phyloP scores from a whole-genome alignment of 345 rosid species.

The Heritiera fomes region DNA sequence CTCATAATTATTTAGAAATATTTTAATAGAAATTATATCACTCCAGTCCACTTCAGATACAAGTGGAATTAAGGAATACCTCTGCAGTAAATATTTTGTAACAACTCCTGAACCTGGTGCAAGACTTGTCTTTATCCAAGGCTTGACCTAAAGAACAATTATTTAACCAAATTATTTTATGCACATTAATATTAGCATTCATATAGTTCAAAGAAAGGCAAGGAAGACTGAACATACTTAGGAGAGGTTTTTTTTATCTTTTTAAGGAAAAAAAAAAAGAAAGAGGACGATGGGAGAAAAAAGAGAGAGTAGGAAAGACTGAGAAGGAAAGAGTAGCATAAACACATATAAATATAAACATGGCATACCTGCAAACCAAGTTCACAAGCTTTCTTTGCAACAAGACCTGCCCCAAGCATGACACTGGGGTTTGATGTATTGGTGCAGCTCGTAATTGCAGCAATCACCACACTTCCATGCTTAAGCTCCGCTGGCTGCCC shows the following conservation, averaged over 20 bases:
- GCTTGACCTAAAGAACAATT: slow-evolving; percentile 66
- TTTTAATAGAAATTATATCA: not conserved
- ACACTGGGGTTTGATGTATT: slow-evolving; percentile 98
- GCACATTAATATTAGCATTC: not conserved
- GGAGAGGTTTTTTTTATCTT: too few species aligned
- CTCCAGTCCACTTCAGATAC: not conserved
- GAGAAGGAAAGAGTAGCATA: not conserved
- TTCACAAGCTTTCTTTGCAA: slow-evolving; percentile 92
- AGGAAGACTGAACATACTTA: not conserved
- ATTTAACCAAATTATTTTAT: slow-evolving; percentile 10
- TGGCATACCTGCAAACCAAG: slow-evolving; percentile 77
- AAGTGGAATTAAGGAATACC: slow-evolving; percentile 39
- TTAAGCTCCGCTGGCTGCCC: slow-evolving; percentile 85
- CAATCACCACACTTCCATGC: slow-evolving; percentile 98
- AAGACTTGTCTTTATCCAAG: slow-evolving; percentile 98
- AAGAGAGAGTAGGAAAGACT: not conserved
- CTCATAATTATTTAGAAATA: not conserved
- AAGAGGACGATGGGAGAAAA: not conserved
- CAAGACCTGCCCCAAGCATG: slow-evolving; percentile 98
- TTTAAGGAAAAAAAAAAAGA: too few species aligned
- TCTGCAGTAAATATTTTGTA: slow-evolving; percentile 75
- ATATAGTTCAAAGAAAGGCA: not conserved
- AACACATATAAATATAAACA: not conserved
- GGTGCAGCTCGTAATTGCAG: slow-evolving; percentile 97
- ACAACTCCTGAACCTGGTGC: slow-evolving; percentile 99